Evolutionary conservation across 2,329 filamentous ascomycete species (phyloP), one percentile per base, ranked within the genome.

Genomic region (Colletotrichum navitas): DNA sequence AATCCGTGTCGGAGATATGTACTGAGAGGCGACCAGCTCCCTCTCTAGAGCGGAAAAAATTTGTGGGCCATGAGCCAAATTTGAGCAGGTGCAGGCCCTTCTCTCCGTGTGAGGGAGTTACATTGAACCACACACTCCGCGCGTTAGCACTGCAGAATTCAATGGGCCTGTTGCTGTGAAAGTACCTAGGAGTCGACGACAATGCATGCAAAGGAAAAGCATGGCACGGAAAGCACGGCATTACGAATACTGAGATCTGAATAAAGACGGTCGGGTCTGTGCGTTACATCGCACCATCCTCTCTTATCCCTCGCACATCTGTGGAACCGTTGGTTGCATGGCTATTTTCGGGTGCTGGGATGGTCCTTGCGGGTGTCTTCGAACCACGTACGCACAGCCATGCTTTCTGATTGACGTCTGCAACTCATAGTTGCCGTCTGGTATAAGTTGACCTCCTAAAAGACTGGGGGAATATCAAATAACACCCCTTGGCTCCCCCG

Each of bases 251-350:
- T 12, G 12, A 24, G 45, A 47, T 52, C 32, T 63, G 43, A 63
- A 60, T 6, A 18, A 21, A 63, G 26, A 18, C 12, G 43, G 11
- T 24, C n/a, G n/a, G 54, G 65, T 43, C 60, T 26, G 69, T 72
- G 69, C 69, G 18, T 26, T 21, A n/a, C n/a, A n/a, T n/a, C n/a
- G n/a, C n/a, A 41, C 62, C 43, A 43, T 63, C 60, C 34, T 63
- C 45, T 51, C 47, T 43, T 55, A 41, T 60, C 34, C 34, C 43
- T 36, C 24, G 39, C 52, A 21, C 65, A 21, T 41, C 16, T 49
- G 47, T 43, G 52, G 45, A 72, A 60, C 47, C 34, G 59, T 65
- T 60, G 65, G 65, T 65, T 64, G 65, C 65, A 56, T 63, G 32
- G 47, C 60, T 58, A 68, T 68, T 63, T 51, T 59, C 58, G 58